phyloP scores from a whole-genome alignment of 148 eudicot species.

The Dianthus caryophyllus region DNA sequence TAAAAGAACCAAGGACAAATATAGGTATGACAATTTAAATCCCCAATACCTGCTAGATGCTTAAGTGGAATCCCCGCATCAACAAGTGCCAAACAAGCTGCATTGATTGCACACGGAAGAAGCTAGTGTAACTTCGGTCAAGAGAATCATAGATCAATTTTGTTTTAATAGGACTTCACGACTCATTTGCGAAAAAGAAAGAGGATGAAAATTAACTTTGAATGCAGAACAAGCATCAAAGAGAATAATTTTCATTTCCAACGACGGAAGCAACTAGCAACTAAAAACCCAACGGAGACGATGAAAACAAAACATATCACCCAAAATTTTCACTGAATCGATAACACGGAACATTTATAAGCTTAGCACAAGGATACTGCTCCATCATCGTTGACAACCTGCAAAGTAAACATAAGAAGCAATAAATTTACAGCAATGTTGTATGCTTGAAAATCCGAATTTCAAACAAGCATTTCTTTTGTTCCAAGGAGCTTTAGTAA shows the following conservation, averaged over 20 bases:
- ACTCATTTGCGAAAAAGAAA: neutral
- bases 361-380: conserved; percentile 72
- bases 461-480: neutral
- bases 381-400: conserved; percentile 98
- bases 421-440: neutral
- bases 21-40: neutral
- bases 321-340: neutral
- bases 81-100: conserved; percentile 90
- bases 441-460: neutral
- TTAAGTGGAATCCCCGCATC: conserved; percentile 92
- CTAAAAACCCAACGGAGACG: neutral
- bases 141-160: conserved; percentile 26
- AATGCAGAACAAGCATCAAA: neutral
- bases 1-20: neutral
- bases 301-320: neutral
- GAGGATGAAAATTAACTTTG: neutral
- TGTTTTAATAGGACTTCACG: neutral
- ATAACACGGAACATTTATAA: neutral
- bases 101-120: conserved; percentile 93
- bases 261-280: neutral
- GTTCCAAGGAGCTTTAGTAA: neutral
- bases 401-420: conserved; percentile 30
- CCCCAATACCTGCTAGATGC: conserved; percentile 78
- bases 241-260: neutral
- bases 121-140: conserved; percentile 60